Conservation (phyloP, 1,284 basidiomycete genomes). For the Coriolopsis trogii region DNA sequence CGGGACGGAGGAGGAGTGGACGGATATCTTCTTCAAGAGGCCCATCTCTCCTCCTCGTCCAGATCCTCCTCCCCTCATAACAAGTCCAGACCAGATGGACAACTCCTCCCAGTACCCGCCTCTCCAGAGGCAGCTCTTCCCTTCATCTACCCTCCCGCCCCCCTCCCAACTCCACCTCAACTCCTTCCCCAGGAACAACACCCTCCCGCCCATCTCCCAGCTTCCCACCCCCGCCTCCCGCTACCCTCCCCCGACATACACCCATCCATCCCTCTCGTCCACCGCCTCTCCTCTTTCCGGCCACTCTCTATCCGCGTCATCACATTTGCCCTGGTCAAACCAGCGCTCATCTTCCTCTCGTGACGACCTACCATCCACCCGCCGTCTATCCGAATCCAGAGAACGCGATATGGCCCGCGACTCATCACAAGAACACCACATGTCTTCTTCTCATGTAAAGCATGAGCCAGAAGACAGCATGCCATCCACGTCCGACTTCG, state of each 20-base stretch:
- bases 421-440: slow-evolving; percentile 24
- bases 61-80: slow-evolving; percentile 20
- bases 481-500: slow-evolving; percentile 87
- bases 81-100: slow-evolving; percentile 31
- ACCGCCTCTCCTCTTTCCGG: slow-evolving; percentile 35
- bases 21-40: slow-evolving; percentile 15
- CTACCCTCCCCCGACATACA: slow-evolving; percentile 39
- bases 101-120: slow-evolving; percentile 31
- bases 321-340: slow-evolving; percentile 36
- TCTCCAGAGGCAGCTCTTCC: slow-evolving; percentile 33
- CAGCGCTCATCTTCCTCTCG: slow-evolving; percentile 38
- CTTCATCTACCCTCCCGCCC: slow-evolving; percentile 45
- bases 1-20: slow-evolving; percentile 1
- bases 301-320: slow-evolving; percentile 29
- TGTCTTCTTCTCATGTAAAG: slow-evolving; percentile 30
- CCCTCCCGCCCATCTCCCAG: slow-evolving; percentile 39
- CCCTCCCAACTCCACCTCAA: slow-evolving; percentile 48
- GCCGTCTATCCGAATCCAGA: slow-evolving; percentile 30
- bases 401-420: slow-evolving; percentile 30
- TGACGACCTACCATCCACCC: slow-evolving; percentile 36
- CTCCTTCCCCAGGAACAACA: slow-evolving; percentile 39
- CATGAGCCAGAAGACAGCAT: slow-evolving; percentile 57
- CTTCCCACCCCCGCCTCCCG: slow-evolving; percentile 30
- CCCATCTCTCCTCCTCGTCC: slow-evolving; percentile 12
- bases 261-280: slow-evolving; percentile 37